phyloP scores from a whole-genome alignment of 805 yeast species.

The Nakazawaea ernobii region DNA sequence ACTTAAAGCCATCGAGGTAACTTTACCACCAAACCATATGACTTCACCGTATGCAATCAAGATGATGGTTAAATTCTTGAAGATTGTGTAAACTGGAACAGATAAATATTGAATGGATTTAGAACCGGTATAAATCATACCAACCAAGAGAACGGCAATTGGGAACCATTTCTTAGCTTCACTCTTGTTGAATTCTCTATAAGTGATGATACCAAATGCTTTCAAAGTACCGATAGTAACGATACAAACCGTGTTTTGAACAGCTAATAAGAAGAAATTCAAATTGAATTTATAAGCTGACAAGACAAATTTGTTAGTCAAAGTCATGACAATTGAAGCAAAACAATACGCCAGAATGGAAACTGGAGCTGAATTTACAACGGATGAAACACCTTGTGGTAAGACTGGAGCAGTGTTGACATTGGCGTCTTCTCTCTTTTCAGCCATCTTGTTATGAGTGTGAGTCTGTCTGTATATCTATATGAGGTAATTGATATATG shows the following conservation, averaged over 20 bases:
- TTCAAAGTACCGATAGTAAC: slow-evolving; percentile 68
- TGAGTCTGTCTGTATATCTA: background rate
- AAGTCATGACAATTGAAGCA: slow-evolving; percentile 95
- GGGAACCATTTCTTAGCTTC: slow-evolving; percentile 98
- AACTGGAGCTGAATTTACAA: slow-evolving; percentile 53
- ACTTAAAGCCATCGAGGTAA: slow-evolving; percentile 82
- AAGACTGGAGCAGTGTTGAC: background rate
- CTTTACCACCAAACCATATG: slow-evolving; percentile 91
- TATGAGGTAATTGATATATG: background rate
- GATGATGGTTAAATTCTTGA: slow-evolving; percentile 95
- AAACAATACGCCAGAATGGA: slow-evolving; percentile 82
- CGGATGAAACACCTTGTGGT: slow-evolving; percentile 9
- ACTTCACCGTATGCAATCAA: slow-evolving; percentile 98
- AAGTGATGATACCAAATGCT: slow-evolving; percentile 69
- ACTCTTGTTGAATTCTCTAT: slow-evolving; percentile 75
- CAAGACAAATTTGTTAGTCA: slow-evolving; percentile 92
- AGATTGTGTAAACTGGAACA: slow-evolving; percentile 95
- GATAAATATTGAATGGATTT: slow-evolving; percentile 89
- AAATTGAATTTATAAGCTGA: slow-evolving; percentile 65
- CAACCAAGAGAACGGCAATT: slow-evolving; percentile 79
- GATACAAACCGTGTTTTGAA: slow-evolving; percentile 84
- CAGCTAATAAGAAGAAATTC: slow-evolving; percentile 84
- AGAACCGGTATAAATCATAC: slow-evolving; percentile 94
- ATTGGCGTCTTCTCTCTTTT: slow-evolving; percentile 9
- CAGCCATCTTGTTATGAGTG: too few relatives aligned